Percentiles rank a stretch among this genome's conserved stretches.
These are phyloP conservation scores for Nannochloropsis granulata DNA, from an alignment of 108 stramenopile species.

Conservation along the genomic window DNA sequence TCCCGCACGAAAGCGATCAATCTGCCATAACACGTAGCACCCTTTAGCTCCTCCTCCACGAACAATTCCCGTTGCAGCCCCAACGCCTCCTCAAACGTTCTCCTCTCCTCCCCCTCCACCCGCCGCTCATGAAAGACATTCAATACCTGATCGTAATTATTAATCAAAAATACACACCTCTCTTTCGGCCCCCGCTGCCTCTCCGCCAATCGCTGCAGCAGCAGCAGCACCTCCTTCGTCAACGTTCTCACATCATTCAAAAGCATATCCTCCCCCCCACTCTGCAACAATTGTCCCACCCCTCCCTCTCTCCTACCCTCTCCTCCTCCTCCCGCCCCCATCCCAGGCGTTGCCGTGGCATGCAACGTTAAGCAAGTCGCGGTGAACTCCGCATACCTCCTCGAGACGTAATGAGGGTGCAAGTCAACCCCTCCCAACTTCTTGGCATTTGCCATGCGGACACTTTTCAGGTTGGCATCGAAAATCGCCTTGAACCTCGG, in stretches of 20 bases:
- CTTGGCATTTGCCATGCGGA: conserved; percentile 57
- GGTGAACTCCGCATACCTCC: conserved; percentile 89
- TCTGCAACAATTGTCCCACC: conserved; percentile 8
- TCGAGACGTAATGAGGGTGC: conserved; percentile 82
- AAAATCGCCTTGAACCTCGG: conserved; percentile 87
- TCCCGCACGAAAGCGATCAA: conserved; percentile 93
- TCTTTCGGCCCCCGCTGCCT: conserved; percentile 63
- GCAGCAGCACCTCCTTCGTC: conserved; percentile 6
- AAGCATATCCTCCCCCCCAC: conserved; percentile 41
- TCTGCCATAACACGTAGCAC: neutral
- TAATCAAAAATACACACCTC: conserved; percentile 81
- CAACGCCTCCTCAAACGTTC: conserved; percentile 68
- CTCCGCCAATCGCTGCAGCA: conserved; percentile 63
- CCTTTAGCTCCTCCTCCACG: conserved; percentile 79
- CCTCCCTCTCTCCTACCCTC: neutral
- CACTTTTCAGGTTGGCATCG: conserved; percentile 68
- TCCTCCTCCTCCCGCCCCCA: conserved; percentile 29
- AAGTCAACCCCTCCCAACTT: conserved; percentile 76
- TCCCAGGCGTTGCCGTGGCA: conserved; percentile 13
- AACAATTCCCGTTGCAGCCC: conserved; percentile 76
- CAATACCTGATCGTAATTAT: conserved; percentile 82
- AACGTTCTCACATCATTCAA: conserved; percentile 33
- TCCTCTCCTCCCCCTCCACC: conserved; percentile 67
- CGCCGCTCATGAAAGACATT: conserved; percentile 81
- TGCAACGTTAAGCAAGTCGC: conserved; percentile 77